phyloP scores from a whole-genome alignment of 208 protist species.

The Plasmodiophora brassicae region DNA sequence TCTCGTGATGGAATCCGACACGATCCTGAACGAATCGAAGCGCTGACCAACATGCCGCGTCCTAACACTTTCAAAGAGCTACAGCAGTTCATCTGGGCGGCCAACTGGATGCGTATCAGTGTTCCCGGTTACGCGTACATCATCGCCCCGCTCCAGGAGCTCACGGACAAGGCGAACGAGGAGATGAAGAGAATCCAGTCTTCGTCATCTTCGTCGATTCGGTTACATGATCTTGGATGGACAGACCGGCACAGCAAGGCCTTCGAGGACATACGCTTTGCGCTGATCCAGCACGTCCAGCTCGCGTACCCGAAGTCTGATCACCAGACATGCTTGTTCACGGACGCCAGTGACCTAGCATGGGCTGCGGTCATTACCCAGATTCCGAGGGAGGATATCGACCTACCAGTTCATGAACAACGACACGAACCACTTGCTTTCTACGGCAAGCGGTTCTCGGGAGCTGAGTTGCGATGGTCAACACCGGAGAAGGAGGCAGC shows the following conservation, averaged over 20 bases:
- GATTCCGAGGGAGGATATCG: not conserved
- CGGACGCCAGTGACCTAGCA: not conserved
- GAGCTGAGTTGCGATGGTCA: not conserved
- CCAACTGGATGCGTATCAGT: not conserved
- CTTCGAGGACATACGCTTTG: not conserved
- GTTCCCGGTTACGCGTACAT: not conserved
- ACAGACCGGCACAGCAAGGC: not conserved
- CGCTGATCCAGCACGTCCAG: not conserved
- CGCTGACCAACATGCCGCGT: not conserved
- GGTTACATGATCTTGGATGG: not conserved
- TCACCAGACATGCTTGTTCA: not conserved
- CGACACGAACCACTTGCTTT: not conserved
- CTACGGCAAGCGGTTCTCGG: not conserved
- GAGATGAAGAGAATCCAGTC: not conserved
- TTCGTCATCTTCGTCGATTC: not conserved
- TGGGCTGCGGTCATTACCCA: not conserved
- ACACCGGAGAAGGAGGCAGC: not conserved
- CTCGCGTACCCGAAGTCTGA: not conserved
- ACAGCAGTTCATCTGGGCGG: not conserved
- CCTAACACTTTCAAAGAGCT: not conserved
- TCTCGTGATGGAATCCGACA: not conserved
- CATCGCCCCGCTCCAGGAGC: not conserved
- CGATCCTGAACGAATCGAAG: not conserved
- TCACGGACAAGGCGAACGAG: not conserved
- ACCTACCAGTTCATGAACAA: not conserved